Evolutionary conservation across 2,329 filamentous ascomycete species (phyloP), one percentile per base, ranked within the genome.

Genomic region (Alternaria incomplexa): DNA sequence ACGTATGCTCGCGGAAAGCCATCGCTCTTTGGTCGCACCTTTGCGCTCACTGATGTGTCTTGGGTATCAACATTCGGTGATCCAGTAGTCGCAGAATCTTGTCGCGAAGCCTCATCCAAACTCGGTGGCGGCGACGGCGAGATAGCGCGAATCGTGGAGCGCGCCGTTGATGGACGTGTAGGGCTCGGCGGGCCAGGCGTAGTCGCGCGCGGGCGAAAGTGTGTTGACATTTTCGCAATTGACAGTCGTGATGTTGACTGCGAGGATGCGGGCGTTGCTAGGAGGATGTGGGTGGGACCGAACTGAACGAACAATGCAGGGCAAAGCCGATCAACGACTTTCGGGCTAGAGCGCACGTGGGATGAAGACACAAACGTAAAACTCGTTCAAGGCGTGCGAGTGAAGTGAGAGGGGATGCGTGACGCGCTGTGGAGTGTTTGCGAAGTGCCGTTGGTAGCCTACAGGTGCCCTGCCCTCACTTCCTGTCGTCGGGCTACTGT

Each of bases 71-170:
- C 3, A 30, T 46, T 23, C 20, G 63, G 54, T 4, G 56, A 51
- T 4, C 54, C 64, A 8, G 45, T 36, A 23, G 45, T 36, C 45
- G 58, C 65, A 20, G 58, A 56, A 5, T 65, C 61, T 2, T 23
- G 36, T 10, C 48, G 45, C 17, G 64, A 47, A 10, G 59, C 66
- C 9, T 65, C 65, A 32, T 25, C 54, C 52, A 56, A 25, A 15
- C 65, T 71, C 3, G 66, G 63, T 9, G 67, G 62, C 12, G 73
- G 74, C 12, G 73, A 77, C 9, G 74, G 73, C 9, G 71, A 67
- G 26, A 77, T 72, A 28, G 67, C 66, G 23, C 74, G 73, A 47
- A 77, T 75, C 3, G 74, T 77, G 0, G 70, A 75, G 57, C 63
- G 63, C 23, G 67, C 62, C 20, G 68, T 74, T 26, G 63, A 54